Base-by-base conservation (phyloP, 2,329 filamentous ascomycete species). In the Orbilia brochopaga region DNA sequence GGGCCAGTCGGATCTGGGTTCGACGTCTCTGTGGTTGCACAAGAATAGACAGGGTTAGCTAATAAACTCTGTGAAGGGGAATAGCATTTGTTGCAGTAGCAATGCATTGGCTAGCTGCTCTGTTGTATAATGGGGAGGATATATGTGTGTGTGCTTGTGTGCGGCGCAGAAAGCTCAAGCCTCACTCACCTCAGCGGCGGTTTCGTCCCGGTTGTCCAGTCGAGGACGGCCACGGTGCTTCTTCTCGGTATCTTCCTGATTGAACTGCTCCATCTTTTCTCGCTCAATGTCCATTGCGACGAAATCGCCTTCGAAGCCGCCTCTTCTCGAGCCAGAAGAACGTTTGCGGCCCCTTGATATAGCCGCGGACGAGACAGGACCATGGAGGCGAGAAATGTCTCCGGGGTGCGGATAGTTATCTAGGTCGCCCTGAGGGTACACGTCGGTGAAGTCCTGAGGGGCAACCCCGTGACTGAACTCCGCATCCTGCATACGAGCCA, bases 1-100 rank as follows among this genome's bases (percentile, higher is more conserved):
- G 92, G 1, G 92, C 92, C 61, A 93, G 84, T 23, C 92, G 87
- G 74, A 96, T 94, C 78, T 96, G 92, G 3, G 90, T 93, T 61
- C 92, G 86, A 58, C 92, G 88, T 73, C 91, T 88, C 89, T 90
- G 74, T 50, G 40, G 50, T 54, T 32, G 48, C 19, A 66, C 72
- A 72, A 76, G 74, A 77, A 59, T n/a, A n/a, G n/a, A 46, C 64
- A 63, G 40, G 40, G 32, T 19, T 17, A 48, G 55, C 32, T 52
- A 58, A 53, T 66, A 69, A 50, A 52, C 24, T 69, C 24, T 24
- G 48, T 48, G 64, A 51, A 54, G 17, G 63, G 27, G 27, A 8
- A 3, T 8, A 32, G 27, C 27, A 32, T 4, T 32, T 32, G 27
- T n/a, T n/a, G 27, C 27, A 3, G 27, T 32, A 48, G 56, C n/a